Percentiles rank a stretch among this genome's conserved stretches.
Evolutionary conservation across 352 stramenopile species (phyloP).

Genomic region (Globisporangium rhizosaccharum): DNA sequence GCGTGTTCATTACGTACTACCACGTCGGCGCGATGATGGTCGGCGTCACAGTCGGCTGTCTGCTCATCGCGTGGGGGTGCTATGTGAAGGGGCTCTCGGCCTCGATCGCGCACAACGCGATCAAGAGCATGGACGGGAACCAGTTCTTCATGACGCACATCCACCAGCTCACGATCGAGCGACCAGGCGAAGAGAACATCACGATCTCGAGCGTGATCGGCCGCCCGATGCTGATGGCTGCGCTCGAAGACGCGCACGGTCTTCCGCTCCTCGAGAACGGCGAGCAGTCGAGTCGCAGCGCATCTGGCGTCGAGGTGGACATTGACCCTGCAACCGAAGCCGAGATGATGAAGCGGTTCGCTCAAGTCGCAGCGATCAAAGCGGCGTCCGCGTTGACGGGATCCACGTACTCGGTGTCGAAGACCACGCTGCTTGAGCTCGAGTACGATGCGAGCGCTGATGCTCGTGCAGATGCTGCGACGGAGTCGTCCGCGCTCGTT

Average conservation of each 20-base stretch:
- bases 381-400: conserved; percentile 33
- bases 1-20: conserved; percentile 81
- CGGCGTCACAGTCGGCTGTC: conserved; percentile 30
- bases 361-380: conserved; percentile 44
- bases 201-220: conserved; percentile 76
- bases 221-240: conserved; percentile 48
- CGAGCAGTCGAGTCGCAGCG: conserved; percentile 17
- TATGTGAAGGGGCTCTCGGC: conserved; percentile 70
- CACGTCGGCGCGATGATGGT: conserved; percentile 61
- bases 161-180: conserved; percentile 65
- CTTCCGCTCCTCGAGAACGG: conserved; percentile 47
- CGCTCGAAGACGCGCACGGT: conserved; percentile 20
- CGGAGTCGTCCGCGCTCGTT: conserved; percentile 13
- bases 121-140: conserved; percentile 54
- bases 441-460: conserved; percentile 31
- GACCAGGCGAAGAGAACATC: conserved; percentile 59
- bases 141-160: conserved; percentile 65
- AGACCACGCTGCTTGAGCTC: conserved; percentile 26
- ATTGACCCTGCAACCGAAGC: conserved; percentile 43
- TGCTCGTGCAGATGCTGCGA: background rate
- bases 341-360: conserved; percentile 64
- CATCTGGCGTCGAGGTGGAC: conserved; percentile 23
- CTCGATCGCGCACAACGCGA: conserved; percentile 54
- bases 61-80: conserved; percentile 66
- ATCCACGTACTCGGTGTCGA: conserved; percentile 19